Base-by-base conservation (phyloP, 371 early-diverging fungal species). In the Mortierella sp. region DNA sequence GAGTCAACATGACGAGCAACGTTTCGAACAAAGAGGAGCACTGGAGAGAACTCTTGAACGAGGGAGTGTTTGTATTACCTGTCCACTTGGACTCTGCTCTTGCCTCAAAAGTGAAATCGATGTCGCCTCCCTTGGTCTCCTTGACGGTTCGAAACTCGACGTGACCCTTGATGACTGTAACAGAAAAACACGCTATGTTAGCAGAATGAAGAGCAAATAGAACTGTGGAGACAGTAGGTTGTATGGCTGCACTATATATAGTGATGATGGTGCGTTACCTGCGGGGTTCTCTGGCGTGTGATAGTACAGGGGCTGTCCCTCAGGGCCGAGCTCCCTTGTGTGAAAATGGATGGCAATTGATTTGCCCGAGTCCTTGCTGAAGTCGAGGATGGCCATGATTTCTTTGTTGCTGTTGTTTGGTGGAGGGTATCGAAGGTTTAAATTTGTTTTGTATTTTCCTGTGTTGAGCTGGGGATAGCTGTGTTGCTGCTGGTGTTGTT, bases 281-380 rank as follows among this genome's bases (percentile, higher is more conserved):
- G 84, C 84, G 34, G 84, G 80, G 14, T 48, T 42, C 57, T 84
- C 84, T 55, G 78, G 84, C 6, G 84, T 84, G 54, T 74, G 73
- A 38, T 77, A 84, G 63, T 80, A 84, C 19, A 84, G 75, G 8
- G 80, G 80, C 24, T 78, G 84, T 10, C 80, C 75, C 19, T 84
- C 80, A 48, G 84, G 84, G 19, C 84, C 84, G 26, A 80, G 72
- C 42, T 84, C 77, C 24, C 48, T 75, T 8, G 77, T 74, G 72
- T 84, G 78, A 63, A 84, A 84, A 72, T 84, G 80, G 21, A 84
- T 34, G 42, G 75, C 63, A 44, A 84, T 80, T 28, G 84, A 84
- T 34, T 84, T 84, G 14, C 68, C 58, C 9, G 47, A 72, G 75
- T 84, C 84, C 50, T 84, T 84, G 47, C 73, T 68, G 31, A 80